Base-by-base conservation (phyloP, 208 protist species). In the Leishmania mexicana region DNA sequence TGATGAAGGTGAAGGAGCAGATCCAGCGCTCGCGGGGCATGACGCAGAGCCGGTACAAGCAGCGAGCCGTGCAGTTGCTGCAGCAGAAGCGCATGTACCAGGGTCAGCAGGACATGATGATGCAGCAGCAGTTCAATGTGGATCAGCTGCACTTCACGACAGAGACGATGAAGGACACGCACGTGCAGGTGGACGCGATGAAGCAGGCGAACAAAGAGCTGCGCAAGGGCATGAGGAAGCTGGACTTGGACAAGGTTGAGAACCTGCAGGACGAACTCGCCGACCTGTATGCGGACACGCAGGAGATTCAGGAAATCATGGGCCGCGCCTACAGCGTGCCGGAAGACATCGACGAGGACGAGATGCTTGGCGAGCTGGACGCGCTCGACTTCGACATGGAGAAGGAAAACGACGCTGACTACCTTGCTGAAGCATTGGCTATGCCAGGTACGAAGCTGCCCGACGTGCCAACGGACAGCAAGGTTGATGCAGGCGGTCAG, bases 1-100 rank as follows among this genome's bases (percentile, higher is more conserved):
- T 98, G 40, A 64, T 87, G 75, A 97, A 98, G 82, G 42, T 97
- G 19, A 95, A 96, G 76, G 88, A 94, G 54, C 86, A 92, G 60
- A 97, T 98, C 54, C 87, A 94, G 80, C 87, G 89, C 67, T 92
- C 90, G 40, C 85, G 89, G 38, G 92, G 90, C 40, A 80, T 90
- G 42, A 89, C 93, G 24, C 89, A 97, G 84, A 91, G 97, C 86
- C 90, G 93, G 72, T 93, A 97, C 85, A 98, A 98, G 85, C 93
- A 99, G 86, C 93, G 94, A 47, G 97, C 95, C 0, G 79, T 98
- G 75, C 91, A 96, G 85, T 78, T 99, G 28, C 85, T 99, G 49
- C 95, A 97, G 85, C 97, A 99, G 84, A 98, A 98, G 86, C 96
- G 95, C 79, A 87, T 95, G 89, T 99, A 98, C 78, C 94, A 98